Percentiles rank a stretch among this genome's conserved stretches.
Evolutionary conservation across 768 basidiomycete genomes (phyloP).

Genomic region (Rhodotorula taiwanensis): DNA sequence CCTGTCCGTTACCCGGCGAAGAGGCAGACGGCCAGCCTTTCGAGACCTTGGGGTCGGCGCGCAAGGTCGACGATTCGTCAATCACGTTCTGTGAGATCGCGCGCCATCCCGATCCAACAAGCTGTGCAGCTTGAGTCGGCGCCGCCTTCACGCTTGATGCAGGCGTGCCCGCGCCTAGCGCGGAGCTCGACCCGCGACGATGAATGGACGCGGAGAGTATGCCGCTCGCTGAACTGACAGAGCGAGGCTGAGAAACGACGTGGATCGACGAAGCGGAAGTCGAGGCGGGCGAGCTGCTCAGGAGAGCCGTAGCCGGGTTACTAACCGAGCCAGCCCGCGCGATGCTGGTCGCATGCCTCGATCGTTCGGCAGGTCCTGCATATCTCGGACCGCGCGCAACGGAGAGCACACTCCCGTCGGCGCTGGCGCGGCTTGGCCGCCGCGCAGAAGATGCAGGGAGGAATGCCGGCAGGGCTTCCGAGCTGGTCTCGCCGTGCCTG

Average conservation of each 20-base stretch:
- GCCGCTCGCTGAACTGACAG: conserved; percentile 17
- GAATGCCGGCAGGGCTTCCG: conserved; percentile 17
- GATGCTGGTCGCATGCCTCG: neutral
- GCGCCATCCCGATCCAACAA: conserved; percentile 21
- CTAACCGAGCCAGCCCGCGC: neutral
- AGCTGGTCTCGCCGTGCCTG: neutral
- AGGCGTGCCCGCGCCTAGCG: no score
- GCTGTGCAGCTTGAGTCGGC: conserved; percentile 27
- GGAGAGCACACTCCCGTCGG: no score
- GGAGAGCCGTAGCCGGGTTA: neutral
- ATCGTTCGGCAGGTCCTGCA: conserved; percentile 4
- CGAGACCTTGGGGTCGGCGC: neutral
- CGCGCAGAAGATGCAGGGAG: conserved; percentile 27
- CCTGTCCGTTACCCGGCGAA: neutral
- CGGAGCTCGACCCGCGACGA: no score
- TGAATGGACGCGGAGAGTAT: conserved; percentile 29
- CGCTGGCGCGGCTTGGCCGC: no score
- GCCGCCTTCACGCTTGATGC: conserved; percentile 11
- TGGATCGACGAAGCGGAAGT: conserved; percentile 14
- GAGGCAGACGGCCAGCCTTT: neutral
- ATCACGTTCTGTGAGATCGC: neutral
- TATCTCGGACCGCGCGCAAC: conserved; percentile 15
- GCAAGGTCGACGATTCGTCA: neutral
- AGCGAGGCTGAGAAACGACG: conserved; percentile 14
- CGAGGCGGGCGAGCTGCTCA: conserved; percentile 26